Base-by-base conservation (phyloP, 768 basidiomycete genomes). In the Gloeophyllum trabeum region DNA sequence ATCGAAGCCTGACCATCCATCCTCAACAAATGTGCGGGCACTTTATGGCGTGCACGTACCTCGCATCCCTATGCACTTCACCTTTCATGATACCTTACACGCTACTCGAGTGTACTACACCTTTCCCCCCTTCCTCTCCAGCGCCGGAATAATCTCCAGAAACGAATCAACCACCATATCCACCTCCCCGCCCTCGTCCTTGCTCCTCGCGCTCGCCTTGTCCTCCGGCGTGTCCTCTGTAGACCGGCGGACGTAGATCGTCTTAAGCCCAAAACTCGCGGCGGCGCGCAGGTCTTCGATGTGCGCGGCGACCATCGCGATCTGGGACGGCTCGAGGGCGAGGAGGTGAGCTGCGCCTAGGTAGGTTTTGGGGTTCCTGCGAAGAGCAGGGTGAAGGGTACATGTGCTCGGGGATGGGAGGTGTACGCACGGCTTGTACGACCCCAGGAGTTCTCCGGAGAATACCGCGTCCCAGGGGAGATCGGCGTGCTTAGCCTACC, bases 241-340 rank as follows among this genome's bases (percentile, higher is more conserved):
- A 0, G 62, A 58, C 1, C 79, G 66, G 0, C 64, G 70, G 0
- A 83, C 63, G 43, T 80, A 83, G 1, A 83, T 58, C 0, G 79
- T 76, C 46, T 64, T 69, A 61, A 81, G 61, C 1, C 81, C 81
- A 3, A 64, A 57, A 0, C 49, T 52, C 1, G 65, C 69, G 0
- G 81, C 79, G 0, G 65, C 75, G 1, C 65, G 64, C 10, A 81
- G 61, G 50, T 84, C 81, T 43, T 58, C 63, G 3, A 64, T 61
- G 57, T 83, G 81, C 5, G 79, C 66, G 0, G 81, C 79, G 6
- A 83, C 80, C 71, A 84, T 74, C 2, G 73, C 79, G 28, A 71
- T 64, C 30, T 67, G 66, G 6, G 67, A 49, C 0, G 79, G 71
- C 1, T 52, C 56, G 3, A 78, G 46, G 1, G 64, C 57, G 5